Evolutionary conservation across 108 stramenopile species (phyloP).

Genomic region (Skeletonema costatum): DNA sequence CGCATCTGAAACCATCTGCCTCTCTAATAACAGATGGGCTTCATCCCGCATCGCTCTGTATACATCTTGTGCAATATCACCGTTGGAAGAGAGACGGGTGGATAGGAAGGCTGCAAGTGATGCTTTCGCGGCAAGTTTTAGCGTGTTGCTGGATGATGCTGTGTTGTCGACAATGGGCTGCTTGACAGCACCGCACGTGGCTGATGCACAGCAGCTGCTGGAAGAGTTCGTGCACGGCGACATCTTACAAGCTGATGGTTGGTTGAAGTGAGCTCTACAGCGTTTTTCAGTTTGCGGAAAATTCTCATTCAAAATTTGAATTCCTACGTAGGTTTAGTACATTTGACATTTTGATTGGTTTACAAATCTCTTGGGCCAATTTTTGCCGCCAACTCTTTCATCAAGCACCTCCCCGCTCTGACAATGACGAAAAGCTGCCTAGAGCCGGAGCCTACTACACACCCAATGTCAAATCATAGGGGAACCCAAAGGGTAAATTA

Average conservation of each 20-base stretch:
- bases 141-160: background rate
- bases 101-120: slow-evolving; percentile 5
- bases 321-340: no score
- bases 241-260: background rate
- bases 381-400: no score
- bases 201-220: background rate
- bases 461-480: no score
- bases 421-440: no score
- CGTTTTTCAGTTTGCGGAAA: no score
- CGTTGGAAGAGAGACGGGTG: slow-evolving; percentile 14
- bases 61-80: slow-evolving; percentile 57
- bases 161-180: background rate
- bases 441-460: no score
- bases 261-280: background rate
- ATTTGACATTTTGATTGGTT: no score
- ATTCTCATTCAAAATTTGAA: no score
- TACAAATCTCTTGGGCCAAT: no score
- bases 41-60: slow-evolving; percentile 68
- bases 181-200: background rate
- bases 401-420: no score
- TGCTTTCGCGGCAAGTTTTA: slow-evolving; percentile 10
- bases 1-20: slow-evolving; percentile 45
- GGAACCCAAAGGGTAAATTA: no score
- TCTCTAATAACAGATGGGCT: slow-evolving; percentile 59
- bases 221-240: background rate